Conservation (phyloP, 2,329 filamentous ascomycete species). For the Akanthomyces uredinophilus region DNA sequence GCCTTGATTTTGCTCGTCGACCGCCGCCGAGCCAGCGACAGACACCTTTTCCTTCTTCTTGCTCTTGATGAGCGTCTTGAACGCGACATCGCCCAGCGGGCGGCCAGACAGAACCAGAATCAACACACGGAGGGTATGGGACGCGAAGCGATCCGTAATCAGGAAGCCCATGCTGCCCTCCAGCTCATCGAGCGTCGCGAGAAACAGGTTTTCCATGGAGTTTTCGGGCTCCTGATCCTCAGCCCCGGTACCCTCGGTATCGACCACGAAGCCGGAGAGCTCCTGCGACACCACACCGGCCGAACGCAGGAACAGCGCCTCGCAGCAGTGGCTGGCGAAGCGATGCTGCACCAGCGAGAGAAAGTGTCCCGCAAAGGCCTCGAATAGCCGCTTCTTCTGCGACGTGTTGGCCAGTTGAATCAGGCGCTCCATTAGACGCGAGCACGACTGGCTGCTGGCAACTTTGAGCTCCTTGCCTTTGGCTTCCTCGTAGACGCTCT, state of each 20-base stretch:
- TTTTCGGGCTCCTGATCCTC: conserved; percentile 45
- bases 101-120: conserved; percentile 80
- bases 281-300: conserved; percentile 76
- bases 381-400: conserved; percentile 84
- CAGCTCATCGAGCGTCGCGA: conserved; percentile 81
- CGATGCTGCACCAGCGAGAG: conserved; percentile 86
- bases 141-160: conserved; percentile 83
- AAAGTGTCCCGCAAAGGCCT: conserved; percentile 81
- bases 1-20: conserved; percentile 39
- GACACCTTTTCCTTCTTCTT: conserved; percentile 84
- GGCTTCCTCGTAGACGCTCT: conserved; percentile 81
- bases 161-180: conserved; percentile 77
- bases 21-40: conserved; percentile 49
- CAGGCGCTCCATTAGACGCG: conserved; percentile 83
- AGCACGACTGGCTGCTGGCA: conserved; percentile 92
- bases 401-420: conserved; percentile 72
- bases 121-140: conserved; percentile 82
- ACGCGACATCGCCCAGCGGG: conserved; percentile 64
- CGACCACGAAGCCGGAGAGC: conserved; percentile 45
- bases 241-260: conserved; percentile 37
- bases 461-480: conserved; percentile 92
- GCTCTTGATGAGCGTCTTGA: conserved; percentile 75
- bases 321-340: conserved; percentile 95
- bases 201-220: conserved; percentile 79
- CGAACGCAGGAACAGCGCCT: conserved; percentile 81